Evolutionary conservation across 2,329 filamentous ascomycete species (phyloP), one percentile per base, ranked within the genome.

Genomic region (Sporothrix mexicana): DNA sequence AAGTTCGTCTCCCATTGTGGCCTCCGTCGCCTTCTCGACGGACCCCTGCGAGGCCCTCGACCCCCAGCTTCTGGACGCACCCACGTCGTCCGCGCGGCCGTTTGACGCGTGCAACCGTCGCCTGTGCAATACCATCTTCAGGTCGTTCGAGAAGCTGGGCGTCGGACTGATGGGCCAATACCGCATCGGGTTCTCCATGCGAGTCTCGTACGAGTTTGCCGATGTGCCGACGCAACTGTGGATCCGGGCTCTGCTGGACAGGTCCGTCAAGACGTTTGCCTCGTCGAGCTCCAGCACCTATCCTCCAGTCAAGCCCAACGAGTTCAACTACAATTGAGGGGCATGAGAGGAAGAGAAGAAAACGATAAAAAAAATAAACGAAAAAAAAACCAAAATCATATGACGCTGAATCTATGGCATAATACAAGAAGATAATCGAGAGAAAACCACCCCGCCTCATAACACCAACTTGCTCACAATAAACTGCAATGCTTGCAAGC

Each of bases 401-500:
- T 66, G 49, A 12, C 23, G 13, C 25, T 12, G n/a, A 66, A 47
- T 47, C 43, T n/a, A 41, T 53, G 3, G 1, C 12, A 20, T 17
- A 68, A 5, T 3, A n/a, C n/a, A 23, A 15, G 8, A 30, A 20
- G 15, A 45, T 51, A 23, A 51, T 3, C 41, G 30, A 41, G n/a
- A 15, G 36, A 7, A 23, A 15, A 3, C 25, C 13, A n/a, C 45
- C 47, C 0, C 8, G 0, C 15, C 17, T 20, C 20, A 47, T 61
- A 30, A 72, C 36, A 71, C 25, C 61, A 88, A 74, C 80, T 87
- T 88, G 77, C 80, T 83, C 79, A 88, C 84, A 74, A 89, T 85
- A 76, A 90, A 91, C 15, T 80, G 77, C 49, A 90, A 78, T n/a
- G 88, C 88, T 62, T 85, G 82, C 47, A 83, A 80, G 2, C 88